phyloP scores from a whole-genome alignment of 2,329 filamentous ascomycete species.

The Alternaria burnsii region DNA sequence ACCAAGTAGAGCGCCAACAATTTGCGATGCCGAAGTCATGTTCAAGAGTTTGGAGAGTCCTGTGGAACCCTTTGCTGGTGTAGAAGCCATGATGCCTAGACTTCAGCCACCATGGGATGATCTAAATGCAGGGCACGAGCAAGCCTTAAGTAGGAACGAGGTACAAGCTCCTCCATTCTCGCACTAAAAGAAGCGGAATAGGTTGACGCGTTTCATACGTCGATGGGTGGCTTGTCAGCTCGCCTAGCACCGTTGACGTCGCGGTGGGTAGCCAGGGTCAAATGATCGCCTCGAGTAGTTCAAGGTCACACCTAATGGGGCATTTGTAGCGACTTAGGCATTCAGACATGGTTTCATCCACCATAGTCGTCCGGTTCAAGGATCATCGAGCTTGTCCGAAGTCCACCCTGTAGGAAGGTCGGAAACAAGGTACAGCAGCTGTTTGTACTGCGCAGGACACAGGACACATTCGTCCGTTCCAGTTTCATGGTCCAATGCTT shows the following conservation, averaged over 20 bases:
- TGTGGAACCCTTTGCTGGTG: neutral
- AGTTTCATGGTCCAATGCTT: neutral
- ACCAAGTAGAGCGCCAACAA: slow-evolving; percentile 10
- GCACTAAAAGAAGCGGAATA: slow-evolving; percentile 1
- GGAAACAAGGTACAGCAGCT: neutral
- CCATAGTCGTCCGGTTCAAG: neutral
- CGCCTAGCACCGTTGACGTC: slow-evolving; percentile 2
- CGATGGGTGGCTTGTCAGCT: neutral
- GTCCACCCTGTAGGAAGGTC: slow-evolving; percentile 1
- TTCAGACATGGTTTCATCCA: neutral
- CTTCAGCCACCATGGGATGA: neutral
- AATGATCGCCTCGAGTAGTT: neutral
- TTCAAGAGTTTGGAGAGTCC: slow-evolving; percentile 3
- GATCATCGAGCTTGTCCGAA: neutral
- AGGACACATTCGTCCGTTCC: neutral
- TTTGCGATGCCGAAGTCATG: slow-evolving; percentile 7
- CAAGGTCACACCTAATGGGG: neutral
- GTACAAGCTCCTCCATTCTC: neutral
- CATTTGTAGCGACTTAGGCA: neutral
- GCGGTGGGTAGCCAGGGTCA: neutral
- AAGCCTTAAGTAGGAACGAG: slow-evolving; percentile 2
- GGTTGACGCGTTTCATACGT: neutral
- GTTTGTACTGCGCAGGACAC: neutral
- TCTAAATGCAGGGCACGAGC: neutral
- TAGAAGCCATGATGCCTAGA: slow-evolving; percentile 13